Evolutionary conservation across 1,284 basidiomycete genomes (phyloP).

Genomic region (Ceratobasidium sp.): DNA sequence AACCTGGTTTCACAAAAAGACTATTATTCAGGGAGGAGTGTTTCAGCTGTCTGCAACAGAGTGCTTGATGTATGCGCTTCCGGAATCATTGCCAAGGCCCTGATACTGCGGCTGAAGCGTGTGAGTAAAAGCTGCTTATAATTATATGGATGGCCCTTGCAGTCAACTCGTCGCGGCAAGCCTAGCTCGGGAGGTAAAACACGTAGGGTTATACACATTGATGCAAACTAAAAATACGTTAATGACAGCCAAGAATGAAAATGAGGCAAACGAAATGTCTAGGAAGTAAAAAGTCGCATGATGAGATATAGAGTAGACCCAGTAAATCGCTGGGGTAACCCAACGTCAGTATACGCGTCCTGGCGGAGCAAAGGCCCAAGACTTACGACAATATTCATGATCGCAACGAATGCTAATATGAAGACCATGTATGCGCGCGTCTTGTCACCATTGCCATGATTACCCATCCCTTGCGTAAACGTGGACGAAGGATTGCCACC

Average conservation of each 20-base stretch:
- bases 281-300: slow-evolving; percentile 62
- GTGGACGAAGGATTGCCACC: slow-evolving; percentile 67
- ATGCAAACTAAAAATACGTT: neutral
- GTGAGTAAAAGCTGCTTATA: no score
- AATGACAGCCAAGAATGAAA: neutral
- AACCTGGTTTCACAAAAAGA: neutral
- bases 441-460: slow-evolving; percentile 58
- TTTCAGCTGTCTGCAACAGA: neutral
- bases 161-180: no score
- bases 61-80: neutral
- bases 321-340: slow-evolving; percentile 59
- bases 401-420: slow-evolving; percentile 78
- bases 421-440: slow-evolving; percentile 80
- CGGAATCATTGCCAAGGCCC: neutral
- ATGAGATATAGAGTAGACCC: slow-evolving; percentile 71
- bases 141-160: no score
- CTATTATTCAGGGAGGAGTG: neutral
- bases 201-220: neutral
- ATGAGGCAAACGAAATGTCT: slow-evolving; percentile 8
- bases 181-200: neutral
- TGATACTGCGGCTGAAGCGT: no score
- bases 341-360: slow-evolving; percentile 51
- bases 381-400: slow-evolving; percentile 66
- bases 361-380: neutral
- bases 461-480: slow-evolving; percentile 58